Base-by-base conservation (phyloP, 306 rosid species). In the Trichosanthes truncata region DNA sequence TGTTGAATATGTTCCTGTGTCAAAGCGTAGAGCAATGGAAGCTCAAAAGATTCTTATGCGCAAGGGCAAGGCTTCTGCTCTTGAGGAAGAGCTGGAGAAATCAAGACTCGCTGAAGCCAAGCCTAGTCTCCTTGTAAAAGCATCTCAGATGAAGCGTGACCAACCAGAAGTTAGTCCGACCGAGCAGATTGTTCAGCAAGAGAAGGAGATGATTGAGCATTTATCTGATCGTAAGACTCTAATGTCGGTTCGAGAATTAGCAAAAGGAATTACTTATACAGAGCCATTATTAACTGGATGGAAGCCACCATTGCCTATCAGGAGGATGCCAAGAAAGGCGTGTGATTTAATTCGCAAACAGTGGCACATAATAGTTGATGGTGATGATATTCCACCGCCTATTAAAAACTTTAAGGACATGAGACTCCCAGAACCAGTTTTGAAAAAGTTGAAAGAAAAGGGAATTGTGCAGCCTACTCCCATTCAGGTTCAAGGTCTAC, bases 391-490 rank as follows among this genome's bases (percentile, higher is more conserved):
- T 49, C 97, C 97, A 0, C 90, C 93, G n/a, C 98, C 97, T 0
- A 87, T 91, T 78, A 92, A 92, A 87, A 90, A 87, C 84, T 94
- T 95, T 74, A 95, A 92, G 87, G 97, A 91, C 56, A 92, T 91
- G 97, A 89, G 93, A 80, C 89, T 95, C 83, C 97, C 98, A 0
- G 98, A 94, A 75, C 93, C 97, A 1, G 71, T 92, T 85, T 80
- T 95, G 87, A 92, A 89, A 89, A 91, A 17, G 85, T 85, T 92
- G 84, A 91, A 86, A 81, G 90, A 84, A 17, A 95, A 90, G 82
- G 97, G 97, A 52, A 95, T 95, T 76, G 93, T 95, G 77, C 98
- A 91, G 57, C 98, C 98, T 0, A 95, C 98, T 0, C 98, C 97
- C 1, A 92, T 95, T 87, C 97, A 95, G 88, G 98, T 95, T 69